Evolutionary conservation across 257 asterid genomes (phyloP).

Genomic region (Solanum ossicruentum): DNA sequence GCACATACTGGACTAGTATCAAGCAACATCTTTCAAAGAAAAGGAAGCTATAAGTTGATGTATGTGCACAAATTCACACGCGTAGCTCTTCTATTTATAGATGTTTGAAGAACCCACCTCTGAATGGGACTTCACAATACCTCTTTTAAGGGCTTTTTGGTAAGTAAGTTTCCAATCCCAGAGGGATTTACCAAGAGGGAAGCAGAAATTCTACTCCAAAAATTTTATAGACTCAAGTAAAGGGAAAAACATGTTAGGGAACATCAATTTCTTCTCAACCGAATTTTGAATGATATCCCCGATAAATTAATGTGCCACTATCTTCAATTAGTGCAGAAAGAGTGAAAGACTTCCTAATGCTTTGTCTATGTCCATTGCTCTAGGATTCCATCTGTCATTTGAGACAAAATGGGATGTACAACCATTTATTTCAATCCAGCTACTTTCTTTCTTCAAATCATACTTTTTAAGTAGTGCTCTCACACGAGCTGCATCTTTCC

Average conservation of each 20-base stretch:
- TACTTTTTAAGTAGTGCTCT: constrained; percentile 30
- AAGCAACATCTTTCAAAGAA: not conserved
- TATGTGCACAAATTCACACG: not conserved
- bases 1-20: not conserved
- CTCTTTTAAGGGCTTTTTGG: not conserved
- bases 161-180: not conserved
- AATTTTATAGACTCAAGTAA: not conserved
- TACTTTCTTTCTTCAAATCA: constrained; percentile 35
- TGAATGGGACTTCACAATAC: not conserved
- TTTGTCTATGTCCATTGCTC: constrained; percentile 7
- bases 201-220: not conserved
- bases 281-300: not conserved
- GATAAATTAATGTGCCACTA: not conserved
- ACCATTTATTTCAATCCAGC: constrained; percentile 59
- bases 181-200: not conserved
- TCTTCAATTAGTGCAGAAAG: constrained; percentile 14
- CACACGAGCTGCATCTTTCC: constrained; percentile 40
- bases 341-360: constrained; percentile 13
- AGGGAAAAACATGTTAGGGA: not conserved
- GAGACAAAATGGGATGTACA: constrained; percentile 20
- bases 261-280: not conserved
- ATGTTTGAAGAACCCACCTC: not conserved
- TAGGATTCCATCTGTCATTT: constrained; percentile 28
- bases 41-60: not conserved
- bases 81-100: not conserved